A percentile compares a stretch with the other conserved stretches of the same genome.
These are phyloP conservation scores for Amylocarpus encephaloides DNA, from an alignment of 2,329 filamentous ascomycete species.

Conservation along the genomic window DNA sequence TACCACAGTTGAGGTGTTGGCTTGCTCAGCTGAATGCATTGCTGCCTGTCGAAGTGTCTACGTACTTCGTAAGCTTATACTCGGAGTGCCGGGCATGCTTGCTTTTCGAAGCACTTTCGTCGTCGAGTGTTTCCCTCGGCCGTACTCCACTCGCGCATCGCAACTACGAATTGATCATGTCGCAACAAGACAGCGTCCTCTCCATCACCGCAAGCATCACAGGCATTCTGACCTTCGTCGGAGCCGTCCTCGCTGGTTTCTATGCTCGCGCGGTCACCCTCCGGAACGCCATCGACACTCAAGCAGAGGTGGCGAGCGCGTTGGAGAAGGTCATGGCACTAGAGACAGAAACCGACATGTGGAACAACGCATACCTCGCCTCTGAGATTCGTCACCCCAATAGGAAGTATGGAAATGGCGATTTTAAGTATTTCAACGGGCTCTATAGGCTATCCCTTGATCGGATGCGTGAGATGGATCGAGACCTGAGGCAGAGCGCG, in stretches of 20 bases:
- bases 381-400: slow-evolving; percentile 18
- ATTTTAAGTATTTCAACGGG: slow-evolving; percentile 20
- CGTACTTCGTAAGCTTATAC: too few relatives aligned
- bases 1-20: too few relatives aligned
- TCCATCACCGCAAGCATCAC: slow-evolving; percentile 17
- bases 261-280: slow-evolving; percentile 17
- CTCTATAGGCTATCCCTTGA: slow-evolving; percentile 16
- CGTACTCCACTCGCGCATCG: not conserved
- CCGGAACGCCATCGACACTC: slow-evolving; percentile 20
- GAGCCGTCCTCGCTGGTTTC: slow-evolving; percentile 17
- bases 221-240: slow-evolving; percentile 20
- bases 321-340: slow-evolving; percentile 20
- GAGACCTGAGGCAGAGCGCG: slow-evolving; percentile 10
- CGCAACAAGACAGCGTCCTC: slow-evolving; percentile 10
- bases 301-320: slow-evolving; percentile 17
- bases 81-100: too few relatives aligned
- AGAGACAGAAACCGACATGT: slow-evolving; percentile 20
- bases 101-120: too few relatives aligned
- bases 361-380: slow-evolving; percentile 19
- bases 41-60: too few relatives aligned
- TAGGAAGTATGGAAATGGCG: slow-evolving; percentile 15
- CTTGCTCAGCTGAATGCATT: not conserved
- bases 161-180: not conserved
- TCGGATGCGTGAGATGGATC: slow-evolving; percentile 16
- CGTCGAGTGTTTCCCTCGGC: too few relatives aligned